phyloP scores from a whole-genome alignment of 2,329 filamentous ascomycete genomes.

The Aspergillus pseudonomiae region DNA sequence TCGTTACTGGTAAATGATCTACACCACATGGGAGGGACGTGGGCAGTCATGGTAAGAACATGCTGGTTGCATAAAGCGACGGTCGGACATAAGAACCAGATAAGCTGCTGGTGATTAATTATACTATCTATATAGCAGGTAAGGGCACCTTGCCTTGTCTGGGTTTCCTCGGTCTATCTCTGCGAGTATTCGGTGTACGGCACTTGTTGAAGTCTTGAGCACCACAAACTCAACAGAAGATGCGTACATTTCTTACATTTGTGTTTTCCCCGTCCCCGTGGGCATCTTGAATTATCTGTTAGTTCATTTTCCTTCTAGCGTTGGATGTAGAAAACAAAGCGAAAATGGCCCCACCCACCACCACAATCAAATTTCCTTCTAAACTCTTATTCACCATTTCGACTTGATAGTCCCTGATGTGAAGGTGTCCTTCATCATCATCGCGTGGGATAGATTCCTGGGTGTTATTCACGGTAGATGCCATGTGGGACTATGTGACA shows the following conservation, averaged over 20 bases:
- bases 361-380: conserved; percentile 7
- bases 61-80: conserved; percentile 10
- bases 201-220: neutral
- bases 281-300: neutral
- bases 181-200: neutral
- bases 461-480: neutral
- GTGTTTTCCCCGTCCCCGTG: conserved; percentile 10
- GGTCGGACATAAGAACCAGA: conserved; percentile 11
- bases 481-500: neutral
- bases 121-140: neutral
- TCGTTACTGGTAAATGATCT: conserved; percentile 9
- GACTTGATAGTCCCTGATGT: conserved; percentile 8
- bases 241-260: conserved; percentile 3
- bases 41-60: neutral
- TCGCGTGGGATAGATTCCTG: neutral
- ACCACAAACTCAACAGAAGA: neutral
- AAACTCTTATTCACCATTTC: conserved; percentile 12
- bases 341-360: neutral
- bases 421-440: neutral
- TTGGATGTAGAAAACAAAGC: too few species aligned
- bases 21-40: neutral
- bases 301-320: too few species aligned
- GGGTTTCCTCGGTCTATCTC: neutral
- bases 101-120: conserved; percentile 1
- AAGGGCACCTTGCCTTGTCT: conserved; percentile 1